phyloP scores from a whole-genome alignment of 768 basidiomycete species.

The Podaxis sp. region DNA sequence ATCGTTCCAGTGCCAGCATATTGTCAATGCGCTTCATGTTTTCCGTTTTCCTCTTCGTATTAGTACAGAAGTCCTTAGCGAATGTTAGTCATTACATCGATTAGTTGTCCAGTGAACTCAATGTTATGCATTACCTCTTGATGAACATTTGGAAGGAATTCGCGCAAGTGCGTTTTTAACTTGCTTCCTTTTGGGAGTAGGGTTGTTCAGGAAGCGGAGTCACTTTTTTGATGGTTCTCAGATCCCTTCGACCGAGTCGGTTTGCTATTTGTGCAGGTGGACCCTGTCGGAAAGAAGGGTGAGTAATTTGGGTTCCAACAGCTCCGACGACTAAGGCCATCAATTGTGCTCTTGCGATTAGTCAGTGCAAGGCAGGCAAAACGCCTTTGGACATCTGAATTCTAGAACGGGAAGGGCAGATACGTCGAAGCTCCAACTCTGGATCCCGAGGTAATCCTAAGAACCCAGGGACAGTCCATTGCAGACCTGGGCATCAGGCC shows the following conservation, averaged over 20 bases:
- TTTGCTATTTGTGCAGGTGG: neutral
- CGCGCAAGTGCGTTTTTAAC: neutral
- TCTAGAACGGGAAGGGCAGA: neutral
- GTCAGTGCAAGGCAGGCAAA: neutral
- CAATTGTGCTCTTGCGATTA: neutral
- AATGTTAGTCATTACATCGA: neutral
- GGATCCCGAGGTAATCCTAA: neutral
- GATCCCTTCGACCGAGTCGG: neutral
- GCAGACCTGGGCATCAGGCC: neutral
- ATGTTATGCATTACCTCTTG: neutral
- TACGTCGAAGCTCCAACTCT: neutral
- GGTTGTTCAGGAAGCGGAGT: neutral
- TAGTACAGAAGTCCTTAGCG: neutral
- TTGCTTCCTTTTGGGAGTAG: neutral
- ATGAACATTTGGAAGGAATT: neutral
- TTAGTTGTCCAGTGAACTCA: neutral
- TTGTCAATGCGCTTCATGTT: neutral
- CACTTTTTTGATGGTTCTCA: neutral
- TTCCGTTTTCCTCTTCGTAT: neutral
- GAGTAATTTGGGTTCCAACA: neutral
- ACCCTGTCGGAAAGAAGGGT: neutral
- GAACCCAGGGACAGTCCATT: no score
- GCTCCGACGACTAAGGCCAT: neutral
- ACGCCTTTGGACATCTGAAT: neutral
- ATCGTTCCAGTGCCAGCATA: neutral